Base-by-base conservation (phyloP, 2,329 filamentous ascomycete genomes). In the Trichoderma sp. region DNA sequence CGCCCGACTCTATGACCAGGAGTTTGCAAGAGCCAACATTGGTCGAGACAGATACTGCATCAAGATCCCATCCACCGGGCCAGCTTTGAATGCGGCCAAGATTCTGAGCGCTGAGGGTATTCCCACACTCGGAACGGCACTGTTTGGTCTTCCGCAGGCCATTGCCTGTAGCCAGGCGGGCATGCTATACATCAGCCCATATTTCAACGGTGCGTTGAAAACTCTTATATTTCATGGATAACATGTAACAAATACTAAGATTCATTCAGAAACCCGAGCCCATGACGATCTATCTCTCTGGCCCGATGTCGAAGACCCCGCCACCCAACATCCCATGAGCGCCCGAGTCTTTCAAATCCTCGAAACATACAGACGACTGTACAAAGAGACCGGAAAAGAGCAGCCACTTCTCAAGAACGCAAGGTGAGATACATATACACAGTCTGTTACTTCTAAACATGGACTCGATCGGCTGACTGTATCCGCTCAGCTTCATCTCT, bases 61-160 rank as follows among this genome's bases (percentile, higher is more conserved):
- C 80, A 87, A 87, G 76, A 86, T 87, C 28, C 85, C 85, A 11
- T 82, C 81, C 30, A 86, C 85, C 0, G 85, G 85, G 0, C 65
- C 65, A 0, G 85, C 83, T 11, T 76, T 87, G 30, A 84, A 82
- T 67, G 84, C 84, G 0, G 83, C 82, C 32, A 83, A 81, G 62
- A 78, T 81, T 15, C 79, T 87, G 36, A 79, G 79, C 4, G 73
- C 76, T 1, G 84, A 86, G 72, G 84, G 84, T 4, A 85, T 86
- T 61, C 78, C 80, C 2, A 87, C 85, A 0, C 79, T 86, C 1
- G 84, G 83, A 0, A 87, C 85, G 0, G 81, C 84, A 0, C 75
- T 86, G 1, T 86, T 87, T 73, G 81, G 82, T 60, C 79, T 87
- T 1, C 76, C 81, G 0, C 85, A 87, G 75, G 85, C 85, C 6